Conservation (phyloP, 1,139 yeast genomes). For the Entelexis sorbosivorans region DNA sequence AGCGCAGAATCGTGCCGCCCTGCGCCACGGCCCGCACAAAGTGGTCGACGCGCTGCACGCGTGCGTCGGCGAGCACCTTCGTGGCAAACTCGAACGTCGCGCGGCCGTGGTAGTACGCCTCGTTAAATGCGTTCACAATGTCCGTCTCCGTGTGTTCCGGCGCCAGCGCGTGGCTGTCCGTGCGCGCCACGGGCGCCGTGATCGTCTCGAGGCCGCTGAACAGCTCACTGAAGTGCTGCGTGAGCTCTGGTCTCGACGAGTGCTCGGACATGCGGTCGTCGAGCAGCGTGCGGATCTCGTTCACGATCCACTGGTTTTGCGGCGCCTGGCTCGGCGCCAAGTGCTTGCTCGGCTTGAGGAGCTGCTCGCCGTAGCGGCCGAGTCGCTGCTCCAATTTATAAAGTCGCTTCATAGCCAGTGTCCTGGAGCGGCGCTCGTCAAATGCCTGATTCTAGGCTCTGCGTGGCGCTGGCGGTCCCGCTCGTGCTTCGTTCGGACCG, state of each 20-base stretch:
- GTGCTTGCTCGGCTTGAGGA: conserved; percentile 4
- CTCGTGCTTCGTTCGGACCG: not conserved
- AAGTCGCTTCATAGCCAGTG: conserved; percentile 11
- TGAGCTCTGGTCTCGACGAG: conserved; percentile 17
- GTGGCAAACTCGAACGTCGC: conserved; percentile 17
- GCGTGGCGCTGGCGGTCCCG: not conserved
- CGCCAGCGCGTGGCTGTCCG: conserved; percentile 9
- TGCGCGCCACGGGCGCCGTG: conserved; percentile 2
- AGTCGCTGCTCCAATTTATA: conserved; percentile 15
- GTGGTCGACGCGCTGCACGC: conserved; percentile 14
- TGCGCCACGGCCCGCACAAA: conserved; percentile 18
- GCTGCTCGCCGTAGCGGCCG: conserved; percentile 17
- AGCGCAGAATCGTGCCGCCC: conserved; percentile 19
- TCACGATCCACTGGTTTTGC: conserved; percentile 14
- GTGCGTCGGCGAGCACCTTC: conserved; percentile 14
- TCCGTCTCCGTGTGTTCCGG: conserved; percentile 12
- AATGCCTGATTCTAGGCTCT: not conserved
- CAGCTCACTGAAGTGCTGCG: conserved; percentile 19
- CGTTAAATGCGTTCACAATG: conserved; percentile 16
- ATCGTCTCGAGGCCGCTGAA: conserved; percentile 18
- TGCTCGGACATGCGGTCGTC: conserved; percentile 17
- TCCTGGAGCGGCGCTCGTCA: not conserved
- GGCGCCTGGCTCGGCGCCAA: not conserved
- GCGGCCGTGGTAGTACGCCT: conserved; percentile 15
- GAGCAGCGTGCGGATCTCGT: conserved; percentile 17